Evolutionary conservation across 371 early-diverging fungal species (phyloP).

Genomic region (Mortierella sp.): DNA sequence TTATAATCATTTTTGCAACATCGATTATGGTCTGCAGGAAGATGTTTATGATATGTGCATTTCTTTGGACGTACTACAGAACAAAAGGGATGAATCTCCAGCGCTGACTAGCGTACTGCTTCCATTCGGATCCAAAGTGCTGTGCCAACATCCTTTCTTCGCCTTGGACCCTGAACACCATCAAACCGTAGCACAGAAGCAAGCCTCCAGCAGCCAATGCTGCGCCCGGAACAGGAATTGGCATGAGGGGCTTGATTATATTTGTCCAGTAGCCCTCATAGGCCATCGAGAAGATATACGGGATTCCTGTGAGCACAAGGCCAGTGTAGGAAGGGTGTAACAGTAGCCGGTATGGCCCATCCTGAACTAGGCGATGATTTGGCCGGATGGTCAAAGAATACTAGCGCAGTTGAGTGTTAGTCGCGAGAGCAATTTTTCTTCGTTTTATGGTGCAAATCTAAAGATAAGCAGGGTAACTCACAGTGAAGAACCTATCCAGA

Average conservation of each 20-base stretch:
- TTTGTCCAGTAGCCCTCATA: constrained; percentile 31
- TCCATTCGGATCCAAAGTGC: constrained; percentile 40
- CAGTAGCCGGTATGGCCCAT: constrained; percentile 37
- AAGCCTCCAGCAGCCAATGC: constrained; percentile 6
- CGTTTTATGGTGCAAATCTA: neutral
- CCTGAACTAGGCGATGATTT: constrained; percentile 33
- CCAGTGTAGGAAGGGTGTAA: constrained; percentile 50
- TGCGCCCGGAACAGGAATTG: constrained; percentile 26
- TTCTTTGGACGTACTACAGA: neutral
- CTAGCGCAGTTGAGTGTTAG: constrained; percentile 5
- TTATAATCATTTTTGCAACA: no score
- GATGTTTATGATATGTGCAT: neutral
- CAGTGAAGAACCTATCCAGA: constrained; percentile 44
- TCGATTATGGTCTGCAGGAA: no score
- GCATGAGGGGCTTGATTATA: constrained; percentile 27
- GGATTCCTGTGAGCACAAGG: constrained; percentile 23
- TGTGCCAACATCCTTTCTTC: constrained; percentile 42
- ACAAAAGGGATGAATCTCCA: constrained; percentile 46
- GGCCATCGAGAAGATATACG: constrained; percentile 27
- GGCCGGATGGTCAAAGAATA: constrained; percentile 35
- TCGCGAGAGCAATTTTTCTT: no score
- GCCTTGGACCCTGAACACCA: constrained; percentile 25
- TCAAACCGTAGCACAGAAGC: constrained; percentile 12
- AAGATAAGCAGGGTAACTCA: constrained; percentile 5
- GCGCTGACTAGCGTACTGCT: constrained; percentile 25